Conservation (phyloP, 2,329 filamentous ascomycete genomes). For the Coniochaeta sp. region DNA sequence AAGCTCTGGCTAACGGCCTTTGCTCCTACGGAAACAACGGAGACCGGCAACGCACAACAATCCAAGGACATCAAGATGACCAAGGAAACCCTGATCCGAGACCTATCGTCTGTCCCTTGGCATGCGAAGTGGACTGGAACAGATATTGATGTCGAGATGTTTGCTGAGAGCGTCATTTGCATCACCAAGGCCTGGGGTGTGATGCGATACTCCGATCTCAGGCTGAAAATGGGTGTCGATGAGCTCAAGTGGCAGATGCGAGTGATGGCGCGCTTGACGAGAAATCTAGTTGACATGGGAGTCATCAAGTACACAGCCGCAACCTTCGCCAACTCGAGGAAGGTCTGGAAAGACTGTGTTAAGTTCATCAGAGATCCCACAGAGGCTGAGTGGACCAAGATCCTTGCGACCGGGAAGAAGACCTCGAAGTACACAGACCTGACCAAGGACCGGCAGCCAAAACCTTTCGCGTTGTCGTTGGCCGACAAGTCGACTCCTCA, state of each 20-base stretch:
- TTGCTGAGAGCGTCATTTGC: slow-evolving; percentile 51
- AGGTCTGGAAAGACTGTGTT: slow-evolving; percentile 55
- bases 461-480: slow-evolving; percentile 17
- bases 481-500: slow-evolving; percentile 8
- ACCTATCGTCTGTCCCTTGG: slow-evolving; percentile 50
- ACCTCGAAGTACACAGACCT: slow-evolving; percentile 18
- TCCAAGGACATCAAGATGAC: slow-evolving; percentile 23
- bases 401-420: slow-evolving; percentile 42
- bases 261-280: slow-evolving; percentile 49
- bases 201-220: slow-evolving; percentile 50
- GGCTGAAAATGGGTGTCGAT: slow-evolving; percentile 48
- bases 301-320: slow-evolving; percentile 51
- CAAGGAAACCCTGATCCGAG: slow-evolving; percentile 22
- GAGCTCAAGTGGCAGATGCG: slow-evolving; percentile 54
- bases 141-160: slow-evolving; percentile 50
- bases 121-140: slow-evolving; percentile 48
- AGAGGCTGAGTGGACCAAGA: slow-evolving; percentile 48
- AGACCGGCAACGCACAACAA: slow-evolving; percentile 14
- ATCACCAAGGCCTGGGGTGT: slow-evolving; percentile 51
- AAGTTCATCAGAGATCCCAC: slow-evolving; percentile 51
- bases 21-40: slow-evolving; percentile 36
- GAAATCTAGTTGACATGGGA: slow-evolving; percentile 49
- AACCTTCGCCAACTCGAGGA: slow-evolving; percentile 37
- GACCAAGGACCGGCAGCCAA: slow-evolving; percentile 16
- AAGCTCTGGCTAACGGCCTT: slow-evolving; percentile 54